Percentiles rank a stretch among this genome's conserved stretches.
Conservation (phyloP, 2,329 filamentous ascomycete genomes). For the Talaromyces atroroseus region DNA sequence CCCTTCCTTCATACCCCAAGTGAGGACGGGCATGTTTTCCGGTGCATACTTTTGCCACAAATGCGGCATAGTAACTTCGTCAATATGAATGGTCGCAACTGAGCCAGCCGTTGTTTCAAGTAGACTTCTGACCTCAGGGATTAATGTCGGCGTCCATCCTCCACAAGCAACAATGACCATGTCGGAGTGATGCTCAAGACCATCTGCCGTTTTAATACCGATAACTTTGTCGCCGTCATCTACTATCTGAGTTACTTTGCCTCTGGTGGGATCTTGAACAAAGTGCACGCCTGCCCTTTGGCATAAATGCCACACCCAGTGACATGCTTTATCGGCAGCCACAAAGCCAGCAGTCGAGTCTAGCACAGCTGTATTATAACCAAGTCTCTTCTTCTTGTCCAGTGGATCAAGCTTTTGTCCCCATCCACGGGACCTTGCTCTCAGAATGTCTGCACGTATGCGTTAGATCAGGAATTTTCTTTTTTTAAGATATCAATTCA, state of each 20-base stretch:
- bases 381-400: neutral
- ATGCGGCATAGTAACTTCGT: slow-evolving; percentile 20
- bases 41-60: slow-evolving; percentile 40
- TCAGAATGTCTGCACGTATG: neutral
- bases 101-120: slow-evolving; percentile 47
- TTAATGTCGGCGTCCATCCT: slow-evolving; percentile 40
- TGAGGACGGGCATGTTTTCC: slow-evolving; percentile 39
- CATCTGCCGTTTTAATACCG: slow-evolving; percentile 39
- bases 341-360: slow-evolving; percentile 36
- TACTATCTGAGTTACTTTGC: slow-evolving; percentile 25
- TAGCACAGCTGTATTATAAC: neutral
- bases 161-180: slow-evolving; percentile 40
- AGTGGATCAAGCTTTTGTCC: slow-evolving; percentile 9
- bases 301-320: slow-evolving; percentile 41
- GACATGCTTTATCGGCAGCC: slow-evolving; percentile 44
- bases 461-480: neutral
- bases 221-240: slow-evolving; percentile 20
- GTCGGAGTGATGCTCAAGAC: slow-evolving; percentile 25
- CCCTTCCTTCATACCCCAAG: slow-evolving; percentile 35
- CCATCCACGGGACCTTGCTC: neutral
- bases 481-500: neutral
- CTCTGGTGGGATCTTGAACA: slow-evolving; percentile 30
- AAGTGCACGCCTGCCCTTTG: slow-evolving; percentile 38
- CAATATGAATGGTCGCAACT: slow-evolving; percentile 42
- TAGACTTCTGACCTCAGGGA: slow-evolving; percentile 38